phyloP scores from a whole-genome alignment of 2,329 filamentous ascomycete species.

The Epicoccum sorghinum region DNA sequence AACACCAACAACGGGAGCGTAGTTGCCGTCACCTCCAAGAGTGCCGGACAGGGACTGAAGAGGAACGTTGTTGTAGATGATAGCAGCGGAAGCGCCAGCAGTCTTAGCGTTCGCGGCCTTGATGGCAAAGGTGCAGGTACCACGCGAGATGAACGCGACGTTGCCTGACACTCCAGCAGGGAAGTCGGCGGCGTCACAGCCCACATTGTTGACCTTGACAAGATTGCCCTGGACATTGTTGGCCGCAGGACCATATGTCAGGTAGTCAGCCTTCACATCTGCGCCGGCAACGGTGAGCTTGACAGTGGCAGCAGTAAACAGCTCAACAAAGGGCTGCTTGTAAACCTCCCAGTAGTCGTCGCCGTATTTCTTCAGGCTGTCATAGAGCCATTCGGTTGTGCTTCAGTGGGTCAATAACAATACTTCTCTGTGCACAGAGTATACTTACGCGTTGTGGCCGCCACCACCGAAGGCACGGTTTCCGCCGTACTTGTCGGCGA shows the following conservation, averaged over 20 bases:
- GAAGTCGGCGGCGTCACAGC: conserved; percentile 68
- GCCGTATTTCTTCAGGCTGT: conserved; percentile 36
- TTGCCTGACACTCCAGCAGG: conserved; percentile 62
- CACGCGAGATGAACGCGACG: conserved; percentile 71
- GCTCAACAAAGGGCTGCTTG: conserved; percentile 44
- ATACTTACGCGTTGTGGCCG: conserved; percentile 36
- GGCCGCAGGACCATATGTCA: conserved; percentile 68
- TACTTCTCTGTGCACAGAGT: not conserved
- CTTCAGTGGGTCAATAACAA: not conserved
- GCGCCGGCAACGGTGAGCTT: conserved; percentile 32
- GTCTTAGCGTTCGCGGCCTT: conserved; percentile 71
- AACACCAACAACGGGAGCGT: conserved; percentile 72
- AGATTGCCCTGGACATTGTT: conserved; percentile 63
- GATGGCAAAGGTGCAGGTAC: conserved; percentile 69
- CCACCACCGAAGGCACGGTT: conserved; percentile 45
- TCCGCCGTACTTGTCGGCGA: conserved; percentile 41
- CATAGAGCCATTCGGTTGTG: conserved; percentile 39
- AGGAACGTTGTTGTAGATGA: conserved; percentile 73
- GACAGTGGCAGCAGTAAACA: conserved; percentile 40
- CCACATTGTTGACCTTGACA: conserved; percentile 65
- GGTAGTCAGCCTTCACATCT: conserved; percentile 34
- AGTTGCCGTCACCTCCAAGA: conserved; percentile 60
- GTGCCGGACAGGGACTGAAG: conserved; percentile 67
- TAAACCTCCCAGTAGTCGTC: conserved; percentile 43
- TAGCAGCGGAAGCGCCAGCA: conserved; percentile 70